These are phyloP conservation scores for Annona squamosa DNA, from an alignment of 164 flowering plant genomes.

Conservation along the genomic window DNA sequence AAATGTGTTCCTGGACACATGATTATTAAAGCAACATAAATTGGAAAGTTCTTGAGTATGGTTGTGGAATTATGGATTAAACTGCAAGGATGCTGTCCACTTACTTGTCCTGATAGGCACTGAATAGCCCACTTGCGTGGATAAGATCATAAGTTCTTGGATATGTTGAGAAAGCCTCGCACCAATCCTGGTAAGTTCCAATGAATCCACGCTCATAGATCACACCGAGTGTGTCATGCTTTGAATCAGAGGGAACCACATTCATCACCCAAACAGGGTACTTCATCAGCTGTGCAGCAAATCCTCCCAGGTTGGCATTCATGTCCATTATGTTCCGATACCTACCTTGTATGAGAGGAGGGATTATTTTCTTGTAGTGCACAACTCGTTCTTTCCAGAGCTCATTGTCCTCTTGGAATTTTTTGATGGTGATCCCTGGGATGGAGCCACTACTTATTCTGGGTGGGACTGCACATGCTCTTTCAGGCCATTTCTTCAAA, in stretches of 20 bases:
- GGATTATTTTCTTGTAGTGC: constrained; percentile 48
- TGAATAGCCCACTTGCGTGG: constrained; percentile 67
- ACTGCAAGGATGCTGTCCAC: not conserved
- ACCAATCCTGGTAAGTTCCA: constrained; percentile 94
- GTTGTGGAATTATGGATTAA: too few relatives aligned
- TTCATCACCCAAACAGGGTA: constrained; percentile 97
- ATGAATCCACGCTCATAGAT: constrained; percentile 86
- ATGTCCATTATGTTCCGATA: constrained; percentile 89
- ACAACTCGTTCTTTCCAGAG: constrained; percentile 67
- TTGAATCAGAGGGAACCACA: constrained; percentile 61
- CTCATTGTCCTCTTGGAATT: constrained; percentile 58
- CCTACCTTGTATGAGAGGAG: constrained; percentile 40
- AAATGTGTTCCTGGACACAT: too few relatives aligned
- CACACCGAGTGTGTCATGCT: constrained; percentile 69
- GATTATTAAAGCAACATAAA: too few relatives aligned
- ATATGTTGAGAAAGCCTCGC: constrained; percentile 95
- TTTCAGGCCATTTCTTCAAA: constrained; percentile 79
- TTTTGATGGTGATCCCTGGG: constrained; percentile 50
- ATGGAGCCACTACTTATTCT: constrained; percentile 65
- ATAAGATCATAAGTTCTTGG: constrained; percentile 95
- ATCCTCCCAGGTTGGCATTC: constrained; percentile 91
- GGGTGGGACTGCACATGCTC: constrained; percentile 79
- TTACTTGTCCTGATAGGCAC: constrained; percentile 84
- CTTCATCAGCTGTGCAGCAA: constrained; percentile 67
- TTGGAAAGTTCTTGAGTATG: too few relatives aligned